phyloP scores from a whole-genome alignment of 805 yeast species.

The Candida multigemmis region DNA sequence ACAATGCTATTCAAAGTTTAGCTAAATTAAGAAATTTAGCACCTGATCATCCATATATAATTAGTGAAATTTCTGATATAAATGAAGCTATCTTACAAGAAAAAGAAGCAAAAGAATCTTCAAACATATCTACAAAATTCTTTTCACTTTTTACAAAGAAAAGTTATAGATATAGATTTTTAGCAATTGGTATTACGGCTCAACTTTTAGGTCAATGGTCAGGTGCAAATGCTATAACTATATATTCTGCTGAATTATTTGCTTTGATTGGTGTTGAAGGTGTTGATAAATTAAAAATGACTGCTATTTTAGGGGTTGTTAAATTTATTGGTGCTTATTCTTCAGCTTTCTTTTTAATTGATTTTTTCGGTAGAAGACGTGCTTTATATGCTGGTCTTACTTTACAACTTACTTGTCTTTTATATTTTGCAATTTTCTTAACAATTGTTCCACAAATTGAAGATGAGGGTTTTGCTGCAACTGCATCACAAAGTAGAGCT shows the following conservation, averaged over 20 bases:
- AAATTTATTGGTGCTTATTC: conserved; percentile 41
- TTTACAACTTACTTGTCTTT: conserved; percentile 32
- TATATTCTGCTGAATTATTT: conserved; percentile 47
- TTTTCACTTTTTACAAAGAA: conserved; percentile 26
- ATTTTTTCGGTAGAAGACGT: conserved; percentile 42
- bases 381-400: conserved; percentile 41
- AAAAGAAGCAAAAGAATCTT: conserved; percentile 13
- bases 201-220: conserved; percentile 52
- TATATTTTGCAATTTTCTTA: conserved; percentile 40
- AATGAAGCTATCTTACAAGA: conserved; percentile 36
- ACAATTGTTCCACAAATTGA: conserved; percentile 36
- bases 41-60: conserved; percentile 38
- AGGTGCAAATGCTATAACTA: conserved; percentile 49
- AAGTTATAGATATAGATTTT: conserved; percentile 37
- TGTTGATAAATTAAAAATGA: conserved; percentile 33
- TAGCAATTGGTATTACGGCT: conserved; percentile 29
- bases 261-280: conserved; percentile 38
- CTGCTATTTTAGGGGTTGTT: conserved; percentile 46
- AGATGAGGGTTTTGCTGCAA: conserved; percentile 14
- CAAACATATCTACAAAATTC: conserved; percentile 11
- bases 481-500: conserved; percentile 24
- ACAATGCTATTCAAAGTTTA: conserved; percentile 29
- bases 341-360: conserved; percentile 46
- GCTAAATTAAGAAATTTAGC: conserved; percentile 36
- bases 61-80: conserved; percentile 42